phyloP scores from a whole-genome alignment of 768 basidiomycete species.

The Lentinula guzmanii region DNA sequence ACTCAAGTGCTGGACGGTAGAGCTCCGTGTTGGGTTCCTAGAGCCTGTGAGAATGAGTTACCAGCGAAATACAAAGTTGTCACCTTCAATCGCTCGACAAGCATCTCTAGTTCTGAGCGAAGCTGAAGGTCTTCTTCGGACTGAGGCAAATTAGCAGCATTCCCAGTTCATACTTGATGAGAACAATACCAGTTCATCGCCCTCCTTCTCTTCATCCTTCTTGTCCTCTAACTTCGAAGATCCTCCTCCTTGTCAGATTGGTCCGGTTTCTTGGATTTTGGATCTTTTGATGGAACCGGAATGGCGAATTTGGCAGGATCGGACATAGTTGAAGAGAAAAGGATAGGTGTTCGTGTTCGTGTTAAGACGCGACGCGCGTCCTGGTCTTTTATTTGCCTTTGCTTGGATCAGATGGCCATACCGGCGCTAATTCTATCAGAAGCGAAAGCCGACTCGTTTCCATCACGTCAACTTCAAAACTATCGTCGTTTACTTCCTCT shows the following conservation, averaged over 20 bases:
- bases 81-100: conserved; percentile 90
- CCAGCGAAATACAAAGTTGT: neutral
- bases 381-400: conserved; percentile 19
- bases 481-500: too few relatives aligned
- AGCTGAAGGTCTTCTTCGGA: conserved; percentile 95
- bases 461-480: too few relatives aligned
- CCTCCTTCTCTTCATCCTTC: conserved; percentile 44
- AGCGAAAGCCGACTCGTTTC: too few relatives aligned
- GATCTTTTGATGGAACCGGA: conserved; percentile 66
- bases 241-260: conserved; percentile 46
- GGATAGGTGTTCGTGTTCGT: conserved; percentile 7
- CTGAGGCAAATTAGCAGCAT: conserved; percentile 29
- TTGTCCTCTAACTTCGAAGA: conserved; percentile 51
- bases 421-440: neutral
- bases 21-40: conserved; percentile 86
- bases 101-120: conserved; percentile 93
- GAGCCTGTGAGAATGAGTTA: conserved; percentile 13
- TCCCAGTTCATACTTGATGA: conserved; percentile 12
- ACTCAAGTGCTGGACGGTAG: conserved; percentile 88
- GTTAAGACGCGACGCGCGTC: conserved; percentile 49
- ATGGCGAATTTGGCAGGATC: conserved; percentile 55
- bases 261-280: conserved; percentile 58
- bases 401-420: neutral
- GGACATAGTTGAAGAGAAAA: conserved; percentile 37
- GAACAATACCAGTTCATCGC: conserved; percentile 69